phyloP scores from a whole-genome alignment of 768 basidiomycete genomes.

The Naganishia friedmannii region DNA sequence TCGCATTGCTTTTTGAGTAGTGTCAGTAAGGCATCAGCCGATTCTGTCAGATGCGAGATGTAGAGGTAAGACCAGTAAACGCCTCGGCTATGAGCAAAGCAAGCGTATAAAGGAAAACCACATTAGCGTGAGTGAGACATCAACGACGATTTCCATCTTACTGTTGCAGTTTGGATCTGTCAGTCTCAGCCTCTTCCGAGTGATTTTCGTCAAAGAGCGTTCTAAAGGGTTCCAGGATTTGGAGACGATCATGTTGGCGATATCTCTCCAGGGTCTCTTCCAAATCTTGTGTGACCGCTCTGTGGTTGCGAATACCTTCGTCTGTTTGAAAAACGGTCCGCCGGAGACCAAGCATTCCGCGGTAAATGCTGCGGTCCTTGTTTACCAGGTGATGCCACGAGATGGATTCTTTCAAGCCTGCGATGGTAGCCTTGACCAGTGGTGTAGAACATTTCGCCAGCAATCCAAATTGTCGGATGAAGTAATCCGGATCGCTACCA shows the following conservation, averaged over 20 bases:
- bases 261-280: constrained; percentile 39
- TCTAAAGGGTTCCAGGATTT: constrained; percentile 42
- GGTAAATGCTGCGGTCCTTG: constrained; percentile 32
- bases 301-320: constrained; percentile 1
- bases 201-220: constrained; percentile 45
- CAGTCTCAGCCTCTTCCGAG: constrained; percentile 31
- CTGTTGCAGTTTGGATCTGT: background rate
- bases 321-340: background rate
- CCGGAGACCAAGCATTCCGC: constrained; percentile 17
- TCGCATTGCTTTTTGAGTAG: constrained; percentile 39
- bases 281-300: constrained; percentile 24
- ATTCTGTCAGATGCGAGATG: constrained; percentile 50
- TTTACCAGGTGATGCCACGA: constrained; percentile 38
- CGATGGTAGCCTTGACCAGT: constrained; percentile 35
- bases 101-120: no score
- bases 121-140: constrained; percentile 4
- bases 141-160: background rate
- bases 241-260: constrained; percentile 24
- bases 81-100: constrained; percentile 30
- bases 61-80: constrained; percentile 47
- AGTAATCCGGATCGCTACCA: constrained; percentile 41
- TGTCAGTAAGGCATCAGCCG: constrained; percentile 36
- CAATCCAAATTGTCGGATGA: constrained; percentile 42
- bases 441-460: constrained; percentile 38
- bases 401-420: constrained; percentile 30